Evolutionary conservation across 805 yeast species (phyloP).

Genomic region (Ogataea sp.): DNA sequence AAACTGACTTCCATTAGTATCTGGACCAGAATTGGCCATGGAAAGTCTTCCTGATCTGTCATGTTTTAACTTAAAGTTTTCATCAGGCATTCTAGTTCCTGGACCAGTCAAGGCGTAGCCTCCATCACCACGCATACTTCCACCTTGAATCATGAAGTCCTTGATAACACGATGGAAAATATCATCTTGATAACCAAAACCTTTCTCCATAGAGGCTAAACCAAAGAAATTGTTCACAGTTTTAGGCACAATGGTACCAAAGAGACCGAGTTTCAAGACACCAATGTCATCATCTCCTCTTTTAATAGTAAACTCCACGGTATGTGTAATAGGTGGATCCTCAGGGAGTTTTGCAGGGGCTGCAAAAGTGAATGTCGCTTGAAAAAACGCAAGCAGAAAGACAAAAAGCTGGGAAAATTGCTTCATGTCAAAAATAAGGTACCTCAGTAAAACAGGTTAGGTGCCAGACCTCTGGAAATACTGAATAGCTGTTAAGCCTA

Average conservation of each 20-base stretch:
- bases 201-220: constrained; percentile 30
- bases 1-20: constrained; percentile 63
- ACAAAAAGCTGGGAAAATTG: not conserved
- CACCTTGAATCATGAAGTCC: constrained; percentile 80
- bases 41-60: constrained; percentile 38
- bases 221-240: constrained; percentile 53
- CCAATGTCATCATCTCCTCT: constrained; percentile 29
- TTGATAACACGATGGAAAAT: constrained; percentile 68
- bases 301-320: constrained; percentile 32
- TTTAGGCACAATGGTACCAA: constrained; percentile 57
- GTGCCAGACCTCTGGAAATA: too few relatives aligned
- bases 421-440: too few relatives aligned
- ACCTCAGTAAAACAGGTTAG: too few relatives aligned
- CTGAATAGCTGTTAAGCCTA: too few relatives aligned
- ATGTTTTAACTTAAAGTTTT: constrained; percentile 46
- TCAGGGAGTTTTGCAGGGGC: constrained; percentile 4
- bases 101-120: constrained; percentile 55
- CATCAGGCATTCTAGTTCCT: constrained; percentile 51
- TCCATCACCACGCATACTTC: constrained; percentile 61
- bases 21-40: constrained; percentile 44
- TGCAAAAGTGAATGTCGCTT: not conserved
- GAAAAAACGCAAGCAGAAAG: not conserved
- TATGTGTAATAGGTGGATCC: constrained; percentile 46
- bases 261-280: constrained; percentile 47
- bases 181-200: constrained; percentile 45